These are phyloP conservation scores for Pontederia crassipes DNA, from an alignment of 176 grass and related monocot species.

Conservation along the genomic window DNA sequence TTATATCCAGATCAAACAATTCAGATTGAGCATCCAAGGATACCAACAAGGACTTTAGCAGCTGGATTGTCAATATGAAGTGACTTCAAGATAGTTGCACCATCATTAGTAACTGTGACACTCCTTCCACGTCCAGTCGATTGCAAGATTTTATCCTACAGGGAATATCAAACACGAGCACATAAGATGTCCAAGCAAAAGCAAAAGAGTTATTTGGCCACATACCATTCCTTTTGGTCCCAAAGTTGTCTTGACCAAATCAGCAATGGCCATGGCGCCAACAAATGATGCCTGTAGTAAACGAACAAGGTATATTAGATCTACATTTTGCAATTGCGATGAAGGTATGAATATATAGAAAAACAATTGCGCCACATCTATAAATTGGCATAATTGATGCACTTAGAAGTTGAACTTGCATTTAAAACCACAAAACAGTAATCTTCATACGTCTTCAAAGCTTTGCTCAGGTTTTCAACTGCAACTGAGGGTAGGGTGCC, in stretches of 20 bases:
- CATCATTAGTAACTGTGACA: constrained; percentile 91
- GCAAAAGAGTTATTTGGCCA: background rate
- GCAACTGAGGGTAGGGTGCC: too few relatives aligned
- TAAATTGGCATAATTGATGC: too few relatives aligned
- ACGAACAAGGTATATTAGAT: background rate
- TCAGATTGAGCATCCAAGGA: constrained; percentile 31
- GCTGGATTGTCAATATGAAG: constrained; percentile 96
- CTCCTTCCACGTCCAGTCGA: constrained; percentile 71
- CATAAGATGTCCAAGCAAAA: background rate
- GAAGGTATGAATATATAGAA: too few relatives aligned
- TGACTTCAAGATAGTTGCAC: constrained; percentile 91
- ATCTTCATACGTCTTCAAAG: too few relatives aligned
- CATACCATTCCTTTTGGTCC: constrained; percentile 96
- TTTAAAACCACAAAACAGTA: too few relatives aligned
- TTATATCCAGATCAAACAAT: background rate
- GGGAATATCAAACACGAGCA: constrained; percentile 1
- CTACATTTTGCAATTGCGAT: too few relatives aligned
- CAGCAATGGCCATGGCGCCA: constrained; percentile 74
- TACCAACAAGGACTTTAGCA: constrained; percentile 98
- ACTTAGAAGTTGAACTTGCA: too few relatives aligned
- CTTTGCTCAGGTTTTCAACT: too few relatives aligned
- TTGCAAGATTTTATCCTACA: constrained; percentile 89
- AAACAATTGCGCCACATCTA: too few relatives aligned
- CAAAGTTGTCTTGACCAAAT: constrained; percentile 83
- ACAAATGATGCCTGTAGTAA: constrained; percentile 61